Evolutionary conservation across 1,284 basidiomycete species (phyloP), one percentile per base, ranked within the genome.

Genomic region (Sutorius eximius): DNA sequence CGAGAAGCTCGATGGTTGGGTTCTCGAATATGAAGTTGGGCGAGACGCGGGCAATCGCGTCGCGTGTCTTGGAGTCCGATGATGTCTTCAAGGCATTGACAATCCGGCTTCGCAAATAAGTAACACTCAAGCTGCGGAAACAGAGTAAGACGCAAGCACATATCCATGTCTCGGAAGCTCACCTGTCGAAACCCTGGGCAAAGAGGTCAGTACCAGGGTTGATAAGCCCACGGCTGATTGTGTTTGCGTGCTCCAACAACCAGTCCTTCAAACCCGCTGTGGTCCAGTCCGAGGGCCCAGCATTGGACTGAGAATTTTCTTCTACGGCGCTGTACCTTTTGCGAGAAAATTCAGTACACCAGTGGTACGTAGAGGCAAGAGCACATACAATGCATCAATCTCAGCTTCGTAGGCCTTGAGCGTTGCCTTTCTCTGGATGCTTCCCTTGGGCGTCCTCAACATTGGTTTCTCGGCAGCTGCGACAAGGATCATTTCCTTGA

Each of bases 401-500:
- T 67, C 66, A 0, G 34, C 9, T 3, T 47, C 56, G 24, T 68
- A 67, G 9, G n/a, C 42, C 3, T 48, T 56, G 18, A 69, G 7
- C 2, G 51, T 59, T 3, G 43, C 55, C 44, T 59, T 64, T 51
- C 56, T 59, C 30, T 44, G 55, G n/a, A 67, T 47, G 12, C 50
- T 59, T 3, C 64, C 68, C 24, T 69, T 67, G 0, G 59, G 53
- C 9, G 60, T 45, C 16, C 56, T 53, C 30, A 42, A n/a, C 37
- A 67, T 51, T 0, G 59, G 67, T 45, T 67, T 66, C 29, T 54
- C 56, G 3, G 15, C 8, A 8, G 24, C 37, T 5, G 61, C 48
- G 7, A 67, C 53, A 16, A 67, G 10, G 18, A 67, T 65, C 61
- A 69, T 55, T 9, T 61, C 57, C 38, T 66, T 67, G 49, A 67